A percentile compares a stretch with the other conserved stretches of the same genome.
These are phyloP conservation scores for Cordyceps javanica DNA, from an alignment of 2,329 filamentous ascomycete species.

Conservation along the genomic window DNA sequence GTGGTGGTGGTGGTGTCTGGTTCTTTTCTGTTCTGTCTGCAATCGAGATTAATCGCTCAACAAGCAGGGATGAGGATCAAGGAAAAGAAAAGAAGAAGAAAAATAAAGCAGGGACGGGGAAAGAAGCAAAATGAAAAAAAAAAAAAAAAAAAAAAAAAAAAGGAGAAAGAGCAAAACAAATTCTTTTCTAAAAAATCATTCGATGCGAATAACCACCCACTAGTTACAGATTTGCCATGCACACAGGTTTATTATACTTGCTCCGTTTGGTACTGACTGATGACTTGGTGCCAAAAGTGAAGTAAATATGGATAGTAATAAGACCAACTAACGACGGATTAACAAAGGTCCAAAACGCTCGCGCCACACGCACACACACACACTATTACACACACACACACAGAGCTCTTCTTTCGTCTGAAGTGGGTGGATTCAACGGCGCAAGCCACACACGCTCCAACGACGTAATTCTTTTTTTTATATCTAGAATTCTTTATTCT, in stretches of 20 bases:
- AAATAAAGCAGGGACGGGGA: neutral
- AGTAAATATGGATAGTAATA: neutral
- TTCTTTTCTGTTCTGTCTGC: neutral
- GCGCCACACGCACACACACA: too few species aligned
- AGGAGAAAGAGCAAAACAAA: neutral
- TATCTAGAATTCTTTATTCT: neutral
- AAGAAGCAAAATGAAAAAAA: neutral
- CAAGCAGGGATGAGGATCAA: neutral
- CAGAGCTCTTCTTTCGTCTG: neutral
- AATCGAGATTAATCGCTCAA: constrained; percentile 4
- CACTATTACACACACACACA: neutral
- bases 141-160: neutral
- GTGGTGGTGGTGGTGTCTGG: too few species aligned
- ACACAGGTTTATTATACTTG: too few species aligned
- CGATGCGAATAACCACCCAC: too few species aligned
- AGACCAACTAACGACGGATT: too few species aligned
- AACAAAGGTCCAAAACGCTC: too few species aligned
- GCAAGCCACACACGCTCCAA: neutral
- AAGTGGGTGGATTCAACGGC: neutral
- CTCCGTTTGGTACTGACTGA: too few species aligned
- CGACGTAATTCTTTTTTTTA: neutral
- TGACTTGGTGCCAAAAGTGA: too few species aligned
- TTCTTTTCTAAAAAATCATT: too few species aligned
- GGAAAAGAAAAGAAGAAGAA: neutral
- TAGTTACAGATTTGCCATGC: too few species aligned